These are phyloP conservation scores for Globisporangium paddicum DNA, from an alignment of 352 stramenopile species.

Conservation along the genomic window DNA sequence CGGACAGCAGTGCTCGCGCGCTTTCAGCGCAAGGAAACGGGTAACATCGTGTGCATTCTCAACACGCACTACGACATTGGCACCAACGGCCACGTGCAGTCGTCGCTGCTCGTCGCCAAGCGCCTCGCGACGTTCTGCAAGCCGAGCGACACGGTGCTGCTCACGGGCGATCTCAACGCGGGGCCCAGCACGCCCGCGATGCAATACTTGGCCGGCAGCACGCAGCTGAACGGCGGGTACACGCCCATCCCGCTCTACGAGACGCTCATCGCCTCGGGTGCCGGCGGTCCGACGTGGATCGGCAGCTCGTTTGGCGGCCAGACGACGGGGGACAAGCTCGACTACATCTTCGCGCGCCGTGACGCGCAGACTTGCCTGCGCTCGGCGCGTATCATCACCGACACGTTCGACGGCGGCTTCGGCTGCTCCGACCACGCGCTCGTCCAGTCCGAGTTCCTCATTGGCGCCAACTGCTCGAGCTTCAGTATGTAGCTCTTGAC, in stretches of 20 bases:
- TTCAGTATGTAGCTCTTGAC: no score
- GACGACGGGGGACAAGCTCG: constrained; percentile 33
- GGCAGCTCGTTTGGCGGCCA: constrained; percentile 40
- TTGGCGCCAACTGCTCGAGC: constrained; percentile 21
- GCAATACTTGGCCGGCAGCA: constrained; percentile 33
- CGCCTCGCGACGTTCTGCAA: constrained; percentile 40
- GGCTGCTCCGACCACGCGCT: constrained; percentile 63
- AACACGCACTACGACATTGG: constrained; percentile 76
- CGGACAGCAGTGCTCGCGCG: constrained; percentile 49
- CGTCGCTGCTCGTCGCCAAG: constrained; percentile 42
- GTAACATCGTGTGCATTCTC: constrained; percentile 50
- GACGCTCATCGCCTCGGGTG: constrained; percentile 38
- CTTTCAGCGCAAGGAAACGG: constrained; percentile 31
- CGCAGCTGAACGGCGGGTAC: constrained; percentile 16
- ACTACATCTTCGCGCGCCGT: constrained; percentile 64
- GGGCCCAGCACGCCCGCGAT: constrained; percentile 25
- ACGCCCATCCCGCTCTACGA: constrained; percentile 60
- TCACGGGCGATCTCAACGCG: constrained; percentile 74
- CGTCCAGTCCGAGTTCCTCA: constrained; percentile 52
- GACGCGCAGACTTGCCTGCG: constrained; percentile 43
- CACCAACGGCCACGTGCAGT: constrained; percentile 44
- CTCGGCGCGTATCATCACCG: constrained; percentile 32
- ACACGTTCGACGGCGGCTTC: constrained; percentile 42
- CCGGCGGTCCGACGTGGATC: constrained; percentile 54
- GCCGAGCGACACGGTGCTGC: constrained; percentile 37